Base-by-base conservation (phyloP, 306 rosid genomes). In the Oemleria cerasiformis region DNA sequence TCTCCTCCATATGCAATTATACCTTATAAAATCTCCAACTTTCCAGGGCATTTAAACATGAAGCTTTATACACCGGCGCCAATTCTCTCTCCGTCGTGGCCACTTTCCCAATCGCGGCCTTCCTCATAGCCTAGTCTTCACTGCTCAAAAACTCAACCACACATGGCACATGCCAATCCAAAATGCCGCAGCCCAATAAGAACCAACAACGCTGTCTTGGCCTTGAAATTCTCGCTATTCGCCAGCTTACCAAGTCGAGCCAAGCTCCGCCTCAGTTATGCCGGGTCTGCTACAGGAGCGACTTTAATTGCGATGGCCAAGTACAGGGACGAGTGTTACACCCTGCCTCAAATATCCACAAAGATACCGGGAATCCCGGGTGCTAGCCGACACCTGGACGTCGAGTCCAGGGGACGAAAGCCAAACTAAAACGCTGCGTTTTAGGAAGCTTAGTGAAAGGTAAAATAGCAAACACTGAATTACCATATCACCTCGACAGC, bases 81-180 rank as follows among this genome's bases (percentile, higher is more conserved):
- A 95, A 86, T 61, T 80, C 88, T 47, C 45, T 83, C 84, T 89
- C 97, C 70, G 45, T 71, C 48, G 75, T 63, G 16, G 99, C 97
- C 23, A 91, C 90, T 75, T 86, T 91, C 42, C 85, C 91, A 41
- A 95, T 67, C 5, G 92, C 90, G 6, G 96, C 96, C 74, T 91
- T 95, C 78, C 99, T 89, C 76, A 89, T 92, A 17, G 88, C 84
- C 99, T 97, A 95, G 75, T 95, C 99, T 56, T 91, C 97, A 53
- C 73, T 82, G 34, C 88, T 67, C 47, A 94, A 81, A 30, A 88
- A 91, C 84, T 84, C 97, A 5, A 88, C 77, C 19, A 86, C 80
- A 49, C 86, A 84, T 14, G 97, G 99, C 56, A 91, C 92, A 48
- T 89, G 78, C 97, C 97, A 94, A 64, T 83, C 92, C 90, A 94